Evolutionary conservation across 176 grass and related monocot genomes (phyloP), one percentile per base, ranked within the genome.

Genomic region (Saccharum officinarum): DNA sequence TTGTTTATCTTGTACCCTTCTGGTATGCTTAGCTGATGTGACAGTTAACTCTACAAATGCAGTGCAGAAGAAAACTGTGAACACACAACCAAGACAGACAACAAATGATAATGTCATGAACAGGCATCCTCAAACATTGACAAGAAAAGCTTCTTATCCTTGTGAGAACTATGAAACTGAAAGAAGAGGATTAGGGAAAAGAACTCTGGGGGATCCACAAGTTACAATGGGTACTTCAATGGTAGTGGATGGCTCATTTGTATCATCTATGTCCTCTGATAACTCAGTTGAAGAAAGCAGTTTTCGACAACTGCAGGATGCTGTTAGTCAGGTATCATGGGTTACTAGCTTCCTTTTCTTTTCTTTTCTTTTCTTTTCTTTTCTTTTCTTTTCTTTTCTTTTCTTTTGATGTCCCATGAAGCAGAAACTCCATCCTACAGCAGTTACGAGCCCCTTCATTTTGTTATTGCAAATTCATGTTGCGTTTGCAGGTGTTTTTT

Each of bases 311-410:
- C 95, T 98, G 76, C 91, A 91, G 76, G 82, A 90, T 87, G 91
- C 92, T 82, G 92, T 95, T 82, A 87, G 83, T 90, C 93, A 95
- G 95, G 95, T 98, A 83, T 69, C 79, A 61, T 69, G 41, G 40
- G 4, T 85, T 75, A 49, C 49, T 55, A 90, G 69, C 16, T 69
- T 31, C 5, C 54, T 10, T 47, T 31, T 26, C 9, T 69, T 64
- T 80, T 44, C 30, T 72, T 47, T 31, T 26, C 9, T 69, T 64
- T 80, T 44, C 30, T 72, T 67, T 38, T 55, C n/a, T n/a, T n/a
- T n/a, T n/a, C 54, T 10, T 47, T 31, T 26, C 9, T 69, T 64
- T 80, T 44, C 30, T 72, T 47, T 31, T 26, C 9, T 69, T 64
- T 80, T 44, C 30, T 72, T 67, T 38, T 55, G 39, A 42, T 71